Percentiles rank a stretch among this genome's conserved stretches.
Evolutionary conservation across 768 basidiomycete genomes (phyloP).

Genomic region (Udeniomyces megalosporus): DNA sequence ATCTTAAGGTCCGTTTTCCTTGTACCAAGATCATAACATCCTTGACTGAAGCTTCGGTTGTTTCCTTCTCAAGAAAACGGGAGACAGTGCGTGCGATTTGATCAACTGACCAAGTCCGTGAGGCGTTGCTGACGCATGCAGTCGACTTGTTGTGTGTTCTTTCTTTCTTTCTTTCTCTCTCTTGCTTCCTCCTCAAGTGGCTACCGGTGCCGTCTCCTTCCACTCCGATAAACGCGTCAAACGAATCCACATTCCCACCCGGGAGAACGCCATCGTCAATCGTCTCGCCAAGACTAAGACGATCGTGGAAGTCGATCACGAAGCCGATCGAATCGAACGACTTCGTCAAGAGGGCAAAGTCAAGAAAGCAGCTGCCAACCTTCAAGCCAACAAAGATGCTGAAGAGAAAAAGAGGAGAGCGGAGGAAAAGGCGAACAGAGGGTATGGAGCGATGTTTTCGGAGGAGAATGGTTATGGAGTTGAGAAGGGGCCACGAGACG

Average conservation of each 20-base stretch:
- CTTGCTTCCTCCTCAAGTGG: constrained; percentile 40
- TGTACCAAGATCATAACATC: not conserved
- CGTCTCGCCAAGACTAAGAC: constrained; percentile 84
- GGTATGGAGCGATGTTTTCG: constrained; percentile 65
- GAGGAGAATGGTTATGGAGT: constrained; percentile 28
- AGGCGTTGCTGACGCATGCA: too few species aligned
- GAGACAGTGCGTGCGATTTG: constrained; percentile 35
- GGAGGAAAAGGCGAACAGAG: constrained; percentile 72
- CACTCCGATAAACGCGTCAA: constrained; percentile 71
- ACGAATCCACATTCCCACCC: constrained; percentile 55
- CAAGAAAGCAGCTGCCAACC: constrained; percentile 54
- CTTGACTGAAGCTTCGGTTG: too few species aligned
- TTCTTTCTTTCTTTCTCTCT: not conserved
- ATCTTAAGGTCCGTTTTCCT: constrained; percentile 53
- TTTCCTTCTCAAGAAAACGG: constrained; percentile 55
- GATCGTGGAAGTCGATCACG: constrained; percentile 68
- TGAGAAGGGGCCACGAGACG: not conserved
- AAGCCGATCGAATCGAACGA: constrained; percentile 67
- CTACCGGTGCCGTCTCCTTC: constrained; percentile 88
- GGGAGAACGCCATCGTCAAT: constrained; percentile 81
- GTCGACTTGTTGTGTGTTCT: not conserved
- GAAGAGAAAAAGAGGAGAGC: constrained; percentile 62
- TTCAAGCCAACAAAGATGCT: constrained; percentile 49
- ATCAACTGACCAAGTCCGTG: too few species aligned
- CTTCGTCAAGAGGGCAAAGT: constrained; percentile 30